Conservation (phyloP, 257 asterid species). For the Dorcoceras hygrometricum region DNA sequence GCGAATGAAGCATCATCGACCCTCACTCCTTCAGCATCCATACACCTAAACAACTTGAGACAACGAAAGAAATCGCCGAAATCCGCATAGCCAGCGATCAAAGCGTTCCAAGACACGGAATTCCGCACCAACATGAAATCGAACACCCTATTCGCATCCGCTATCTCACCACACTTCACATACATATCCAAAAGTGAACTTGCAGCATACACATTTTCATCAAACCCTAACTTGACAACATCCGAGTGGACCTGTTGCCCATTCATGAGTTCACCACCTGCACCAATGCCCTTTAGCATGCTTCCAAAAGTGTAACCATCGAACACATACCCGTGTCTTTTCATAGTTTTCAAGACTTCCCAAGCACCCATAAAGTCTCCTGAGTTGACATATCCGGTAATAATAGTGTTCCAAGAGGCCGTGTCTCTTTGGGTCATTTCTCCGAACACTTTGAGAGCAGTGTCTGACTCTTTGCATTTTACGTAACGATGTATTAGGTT, state of each 20-base stretch:
- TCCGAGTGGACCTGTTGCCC: slow-evolving; percentile 75
- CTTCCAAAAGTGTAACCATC: slow-evolving; percentile 77
- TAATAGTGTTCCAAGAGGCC: slow-evolving; percentile 78
- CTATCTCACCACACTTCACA: slow-evolving; percentile 56
- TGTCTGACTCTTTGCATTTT: slow-evolving; percentile 43
- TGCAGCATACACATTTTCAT: slow-evolving; percentile 59
- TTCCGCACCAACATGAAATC: slow-evolving; percentile 54
- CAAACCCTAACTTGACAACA: slow-evolving; percentile 58
- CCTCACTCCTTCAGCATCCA: slow-evolving; percentile 56
- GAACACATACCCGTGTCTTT: slow-evolving; percentile 37
- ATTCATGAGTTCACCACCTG: slow-evolving; percentile 28
- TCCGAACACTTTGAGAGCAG: slow-evolving; percentile 66
- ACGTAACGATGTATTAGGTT: slow-evolving; percentile 49
- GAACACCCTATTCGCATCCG: slow-evolving; percentile 59
- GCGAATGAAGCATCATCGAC: slow-evolving; percentile 79
- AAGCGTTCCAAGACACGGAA: slow-evolving; percentile 79
- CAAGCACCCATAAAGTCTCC: slow-evolving; percentile 46
- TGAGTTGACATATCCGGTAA: slow-evolving; percentile 58
- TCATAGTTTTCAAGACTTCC: slow-evolving; percentile 58
- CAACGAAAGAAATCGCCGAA: slow-evolving; percentile 40
- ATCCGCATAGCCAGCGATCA: slow-evolving; percentile 74
- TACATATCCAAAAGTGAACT: slow-evolving; percentile 84
- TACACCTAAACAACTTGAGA: slow-evolving; percentile 42
- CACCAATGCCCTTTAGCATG: slow-evolving; percentile 67
- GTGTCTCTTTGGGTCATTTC: slow-evolving; percentile 73